Evolutionary conservation across 495 filamentous ascomycete species (phyloP).

Genomic region (Lichina pygmaea): DNA sequence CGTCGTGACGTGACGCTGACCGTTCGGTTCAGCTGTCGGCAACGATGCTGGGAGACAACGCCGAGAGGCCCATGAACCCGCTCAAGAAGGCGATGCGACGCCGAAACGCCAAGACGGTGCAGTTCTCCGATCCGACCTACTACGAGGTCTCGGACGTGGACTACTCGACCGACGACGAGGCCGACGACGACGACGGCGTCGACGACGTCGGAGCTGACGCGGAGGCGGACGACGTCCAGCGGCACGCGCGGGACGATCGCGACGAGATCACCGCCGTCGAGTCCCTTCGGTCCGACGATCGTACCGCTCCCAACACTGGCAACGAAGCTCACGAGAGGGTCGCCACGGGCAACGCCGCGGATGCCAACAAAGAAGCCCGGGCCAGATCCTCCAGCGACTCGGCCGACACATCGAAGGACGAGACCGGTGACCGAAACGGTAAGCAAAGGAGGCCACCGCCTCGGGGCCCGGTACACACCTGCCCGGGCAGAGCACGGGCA

Average conservation of each 20-base stretch:
- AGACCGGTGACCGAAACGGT: neutral
- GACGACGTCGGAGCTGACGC: slow-evolving; percentile 1
- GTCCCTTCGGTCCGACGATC: slow-evolving; percentile 12
- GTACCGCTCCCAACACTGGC: no score
- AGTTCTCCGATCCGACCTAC: slow-evolving; percentile 66
- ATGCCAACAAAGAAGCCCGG: no score
- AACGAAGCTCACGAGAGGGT: no score
- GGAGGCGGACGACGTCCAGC: neutral
- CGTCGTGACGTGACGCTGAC: neutral
- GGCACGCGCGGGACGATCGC: neutral
- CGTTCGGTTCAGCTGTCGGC: slow-evolving; percentile 38
- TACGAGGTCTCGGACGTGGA: slow-evolving; percentile 79
- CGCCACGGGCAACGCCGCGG: no score
- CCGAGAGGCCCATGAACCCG: slow-evolving; percentile 69
- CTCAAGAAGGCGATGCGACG: slow-evolving; percentile 74
- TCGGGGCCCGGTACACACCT: neutral
- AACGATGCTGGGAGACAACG: slow-evolving; percentile 79
- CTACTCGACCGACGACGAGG: slow-evolving; percentile 73
- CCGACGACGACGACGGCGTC: slow-evolving; percentile 23
- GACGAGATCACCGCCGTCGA: slow-evolving; percentile 13
- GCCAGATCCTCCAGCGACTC: no score
- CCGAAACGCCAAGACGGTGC: slow-evolving; percentile 68
- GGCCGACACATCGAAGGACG: neutral
- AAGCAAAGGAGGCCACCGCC: neutral
- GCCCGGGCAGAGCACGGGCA: neutral